Evolutionary conservation across 1,284 basidiomycete genomes (phyloP).

Genomic region (Amylostereum chailletii): DNA sequence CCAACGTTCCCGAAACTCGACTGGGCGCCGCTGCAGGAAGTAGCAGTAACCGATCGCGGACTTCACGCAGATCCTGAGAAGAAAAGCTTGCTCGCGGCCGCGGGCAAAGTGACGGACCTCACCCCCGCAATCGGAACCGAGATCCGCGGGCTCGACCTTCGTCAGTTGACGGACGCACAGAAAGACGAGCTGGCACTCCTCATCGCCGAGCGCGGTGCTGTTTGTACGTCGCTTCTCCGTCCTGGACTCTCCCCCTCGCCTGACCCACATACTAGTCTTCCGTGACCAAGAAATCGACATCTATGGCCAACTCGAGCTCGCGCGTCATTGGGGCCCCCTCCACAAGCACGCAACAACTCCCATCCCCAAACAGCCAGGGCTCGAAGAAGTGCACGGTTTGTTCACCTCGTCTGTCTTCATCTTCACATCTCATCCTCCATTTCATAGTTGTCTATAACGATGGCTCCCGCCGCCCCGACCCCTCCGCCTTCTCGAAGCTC

Average conservation of each 20-base stretch:
- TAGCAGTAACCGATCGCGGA: slow-evolving; percentile 57
- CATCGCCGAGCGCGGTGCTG: slow-evolving; percentile 60
- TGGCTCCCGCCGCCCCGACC: slow-evolving; percentile 58
- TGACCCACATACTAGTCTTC: slow-evolving; percentile 39
- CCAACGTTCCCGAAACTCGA: slow-evolving; percentile 55
- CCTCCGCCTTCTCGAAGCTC: slow-evolving; percentile 60
- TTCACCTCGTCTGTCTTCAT: slow-evolving; percentile 6
- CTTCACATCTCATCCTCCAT: not conserved
- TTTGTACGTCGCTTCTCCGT: slow-evolving; percentile 37
- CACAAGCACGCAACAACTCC: slow-evolving; percentile 81
- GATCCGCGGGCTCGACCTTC: slow-evolving; percentile 52
- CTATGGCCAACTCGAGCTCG: slow-evolving; percentile 66
- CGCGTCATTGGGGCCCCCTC: slow-evolving; percentile 66
- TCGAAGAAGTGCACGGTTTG: slow-evolving; percentile 74
- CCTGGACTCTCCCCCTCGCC: not conserved
- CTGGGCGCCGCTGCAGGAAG: slow-evolving; percentile 55
- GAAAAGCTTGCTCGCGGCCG: slow-evolving; percentile 46
- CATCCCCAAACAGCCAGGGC: slow-evolving; percentile 56
- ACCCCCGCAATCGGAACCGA: slow-evolving; percentile 63
- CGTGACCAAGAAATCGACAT: slow-evolving; percentile 65
- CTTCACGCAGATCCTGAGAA: slow-evolving; percentile 52
- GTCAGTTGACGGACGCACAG: slow-evolving; percentile 47
- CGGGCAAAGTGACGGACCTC: slow-evolving; percentile 47
- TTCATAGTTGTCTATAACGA: slow-evolving; percentile 61
- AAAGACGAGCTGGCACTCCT: slow-evolving; percentile 70